These are phyloP conservation scores for Citrullus mucosospermus DNA, from an alignment of 306 rosid genomes.

Conservation along the genomic window DNA sequence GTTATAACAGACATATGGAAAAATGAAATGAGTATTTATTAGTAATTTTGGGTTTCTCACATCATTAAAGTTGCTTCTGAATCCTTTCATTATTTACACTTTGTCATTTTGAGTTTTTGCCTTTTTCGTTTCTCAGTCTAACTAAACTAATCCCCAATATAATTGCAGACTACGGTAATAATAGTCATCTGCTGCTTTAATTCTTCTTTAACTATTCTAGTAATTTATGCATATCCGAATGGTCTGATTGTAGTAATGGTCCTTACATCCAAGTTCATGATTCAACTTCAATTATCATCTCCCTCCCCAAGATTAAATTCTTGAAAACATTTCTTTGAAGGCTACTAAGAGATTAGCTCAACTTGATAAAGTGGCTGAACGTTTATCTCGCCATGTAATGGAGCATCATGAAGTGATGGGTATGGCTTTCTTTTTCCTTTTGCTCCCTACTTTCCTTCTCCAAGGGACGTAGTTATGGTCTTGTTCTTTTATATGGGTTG, in stretches of 20 bases:
- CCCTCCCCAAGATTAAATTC: not conserved
- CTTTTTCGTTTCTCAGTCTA: not conserved
- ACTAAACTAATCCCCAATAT: not conserved
- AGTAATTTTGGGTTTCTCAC: not conserved
- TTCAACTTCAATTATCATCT: not conserved
- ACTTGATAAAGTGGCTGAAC: constrained; percentile 85
- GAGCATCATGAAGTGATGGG: constrained; percentile 99
- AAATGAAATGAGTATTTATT: not conserved
- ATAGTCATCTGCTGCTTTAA: not conserved
- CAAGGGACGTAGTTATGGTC: not conserved
- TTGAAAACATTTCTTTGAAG: constrained; percentile 17
- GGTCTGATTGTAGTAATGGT: not conserved
- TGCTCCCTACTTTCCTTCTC: not conserved
- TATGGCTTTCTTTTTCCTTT: constrained; percentile 16
- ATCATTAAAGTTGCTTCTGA: not conserved
- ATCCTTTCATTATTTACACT: not conserved
- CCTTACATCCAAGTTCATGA: not conserved
- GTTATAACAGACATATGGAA: not conserved
- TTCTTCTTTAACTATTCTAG: not conserved
- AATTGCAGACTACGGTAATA: not conserved
- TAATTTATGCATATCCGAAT: not conserved
- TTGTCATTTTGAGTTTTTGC: not conserved
- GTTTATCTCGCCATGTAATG: constrained; percentile 81
- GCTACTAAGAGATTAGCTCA: constrained; percentile 86
- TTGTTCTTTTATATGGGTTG: not conserved